Evolutionary conservation across 73 alveolate genomes (phyloP), one percentile per base, ranked within the genome.

Genomic region (Tetrahymena elliotti): DNA sequence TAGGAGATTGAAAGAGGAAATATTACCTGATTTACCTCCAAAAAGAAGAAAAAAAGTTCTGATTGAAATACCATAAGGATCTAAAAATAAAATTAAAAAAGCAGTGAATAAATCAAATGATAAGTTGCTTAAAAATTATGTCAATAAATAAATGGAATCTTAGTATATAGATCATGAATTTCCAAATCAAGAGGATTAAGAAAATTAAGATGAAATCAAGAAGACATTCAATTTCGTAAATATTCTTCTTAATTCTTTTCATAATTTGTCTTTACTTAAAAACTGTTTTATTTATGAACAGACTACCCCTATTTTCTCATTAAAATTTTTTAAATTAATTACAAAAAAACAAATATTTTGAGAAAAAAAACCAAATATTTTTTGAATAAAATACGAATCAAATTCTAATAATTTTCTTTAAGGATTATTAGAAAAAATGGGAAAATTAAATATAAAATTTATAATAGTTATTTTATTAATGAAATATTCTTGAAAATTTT

Each of bases 1-100:
- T 15, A 96, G 99, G 92, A 94, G 99, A 93, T 96, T 96, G 12
- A 99, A 99, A 97, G 95, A 68, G 40, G 99, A 99, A 82, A 99
- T 99, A 33, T 96, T 99, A 39, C 95, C 96, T 84, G 96, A 97
- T 83, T 94, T 99, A 18, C 99, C 99, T 6, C 97, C 97, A 15
- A 99, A 99, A 94, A 94, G 97, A 41, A 97, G 99, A 39, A 95
- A 96, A 94, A 97, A 98, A 95, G 95, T 98, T 7, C 93, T 38
- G 20, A 97, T 98, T 6, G 95, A 94, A 47, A 96, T 96, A 9
- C 99, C 97, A 24, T 53, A 96, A 24, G 95, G 93, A 92, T 35
- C 93, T 0, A 92, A 94, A 37, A 53, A 93, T 4, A 36, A 97
- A 94, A 94, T 98, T 16, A 84, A 84, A 6, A 93, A 96, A 37